Percentiles rank a stretch among this genome's conserved stretches.
phyloP scores from a whole-genome alignment of 306 rosid genomes.

The Cicer yamashitae region DNA sequence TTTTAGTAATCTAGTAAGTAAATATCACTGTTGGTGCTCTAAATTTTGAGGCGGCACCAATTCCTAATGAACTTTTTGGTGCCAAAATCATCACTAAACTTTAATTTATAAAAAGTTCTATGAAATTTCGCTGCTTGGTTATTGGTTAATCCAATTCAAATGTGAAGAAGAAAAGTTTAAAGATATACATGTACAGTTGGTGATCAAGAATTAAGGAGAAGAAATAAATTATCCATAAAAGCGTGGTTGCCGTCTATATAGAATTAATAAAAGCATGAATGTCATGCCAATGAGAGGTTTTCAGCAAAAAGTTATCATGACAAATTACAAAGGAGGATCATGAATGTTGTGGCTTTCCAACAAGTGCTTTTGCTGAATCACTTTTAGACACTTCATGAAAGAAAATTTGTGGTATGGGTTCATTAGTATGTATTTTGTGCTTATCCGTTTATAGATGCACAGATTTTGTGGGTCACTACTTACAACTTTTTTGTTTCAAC shows the following conservation, averaged over 20 bases:
- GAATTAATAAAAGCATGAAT: conserved; percentile 37
- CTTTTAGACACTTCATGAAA: conserved; percentile 33
- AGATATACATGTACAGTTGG: conserved; percentile 10
- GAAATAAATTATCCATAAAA: conserved; percentile 33
- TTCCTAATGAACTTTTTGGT: too few relatives aligned
- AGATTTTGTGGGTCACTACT: conserved; percentile 10
- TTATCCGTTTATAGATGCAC: conserved; percentile 22
- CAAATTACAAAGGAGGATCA: not conserved
- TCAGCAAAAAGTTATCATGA: not conserved
- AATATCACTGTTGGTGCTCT: too few relatives aligned
- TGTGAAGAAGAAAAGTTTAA: not conserved
- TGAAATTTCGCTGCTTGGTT: conserved; percentile 1
- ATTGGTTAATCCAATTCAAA: not conserved
- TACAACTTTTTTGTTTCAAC: conserved; percentile 27
- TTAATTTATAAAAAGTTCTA: not conserved
- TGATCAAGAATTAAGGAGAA: conserved; percentile 25
- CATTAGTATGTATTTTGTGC: conserved; percentile 1
- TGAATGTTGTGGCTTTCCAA: conserved; percentile 23
- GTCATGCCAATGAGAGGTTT: not conserved
- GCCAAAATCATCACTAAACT: too few relatives aligned
- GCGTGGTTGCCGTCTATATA: not conserved
- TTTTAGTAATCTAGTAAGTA: too few relatives aligned
- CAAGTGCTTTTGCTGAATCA: conserved; percentile 10
- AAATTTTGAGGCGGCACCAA: too few relatives aligned
- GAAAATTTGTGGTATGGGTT: conserved; percentile 1